These are phyloP conservation scores for Hypoxylon rubiginosum DNA, from an alignment of 2,329 filamentous ascomycete species.

Conservation along the genomic window DNA sequence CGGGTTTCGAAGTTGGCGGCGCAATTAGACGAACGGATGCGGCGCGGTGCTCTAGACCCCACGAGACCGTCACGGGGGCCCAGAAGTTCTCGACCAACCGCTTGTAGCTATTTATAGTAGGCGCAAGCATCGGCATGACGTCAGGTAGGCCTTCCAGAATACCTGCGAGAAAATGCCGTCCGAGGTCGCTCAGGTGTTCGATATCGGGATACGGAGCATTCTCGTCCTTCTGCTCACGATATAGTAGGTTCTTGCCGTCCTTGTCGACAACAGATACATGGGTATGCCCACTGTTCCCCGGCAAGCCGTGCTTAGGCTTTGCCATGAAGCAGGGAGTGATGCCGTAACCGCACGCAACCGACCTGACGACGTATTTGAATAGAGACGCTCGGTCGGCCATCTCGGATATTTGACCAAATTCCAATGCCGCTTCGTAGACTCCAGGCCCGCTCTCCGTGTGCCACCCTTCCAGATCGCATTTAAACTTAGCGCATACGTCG, in stretches of 20 bases:
- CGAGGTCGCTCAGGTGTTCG: conserved; percentile 84
- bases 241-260: conserved; percentile 86
- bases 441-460: conserved; percentile 86
- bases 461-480: conserved; percentile 83
- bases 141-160: conserved; percentile 90
- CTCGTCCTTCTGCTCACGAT: conserved; percentile 77
- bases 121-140: conserved; percentile 94
- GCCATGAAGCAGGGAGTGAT: conserved; percentile 99
- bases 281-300: conserved; percentile 96
- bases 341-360: conserved; percentile 85
- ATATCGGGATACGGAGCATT: conserved; percentile 81
- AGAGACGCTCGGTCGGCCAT: conserved; percentile 94
- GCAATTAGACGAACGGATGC: conserved; percentile 91
- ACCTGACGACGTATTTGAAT: conserved; percentile 96
- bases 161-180: conserved; percentile 92
- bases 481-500: conserved; percentile 76
- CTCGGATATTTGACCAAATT: conserved; percentile 86
- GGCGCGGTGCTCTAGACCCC: conserved; percentile 95
- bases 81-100: conserved; percentile 98
- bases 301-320: conserved; percentile 90
- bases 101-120: conserved; percentile 98
- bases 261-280: conserved; percentile 89
- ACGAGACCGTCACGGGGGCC: conserved; percentile 97
- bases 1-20: conserved; percentile 85
- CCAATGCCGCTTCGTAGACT: conserved; percentile 94